Conservation (phyloP, 2,329 filamentous ascomycete genomes). For the Lachnellula arida region DNA sequence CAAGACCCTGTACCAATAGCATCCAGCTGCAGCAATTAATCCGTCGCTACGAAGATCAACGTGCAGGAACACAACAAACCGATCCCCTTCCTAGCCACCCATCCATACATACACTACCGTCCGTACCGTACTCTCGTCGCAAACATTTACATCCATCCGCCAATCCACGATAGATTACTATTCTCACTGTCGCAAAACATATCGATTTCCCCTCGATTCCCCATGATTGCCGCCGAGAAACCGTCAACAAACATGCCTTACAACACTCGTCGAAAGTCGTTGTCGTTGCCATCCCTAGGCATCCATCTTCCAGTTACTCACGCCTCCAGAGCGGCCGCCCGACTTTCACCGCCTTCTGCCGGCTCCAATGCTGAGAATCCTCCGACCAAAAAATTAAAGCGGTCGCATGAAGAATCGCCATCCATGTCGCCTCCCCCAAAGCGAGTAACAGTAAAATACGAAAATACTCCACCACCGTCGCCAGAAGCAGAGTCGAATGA, state of each 20-base stretch:
- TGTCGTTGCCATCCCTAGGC: conserved; percentile 87
- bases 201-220: not conserved
- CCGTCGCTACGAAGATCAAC: conserved; percentile 29
- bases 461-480: conserved; percentile 78
- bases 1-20: conserved; percentile 22
- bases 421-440: conserved; percentile 42
- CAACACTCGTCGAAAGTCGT: conserved; percentile 93
- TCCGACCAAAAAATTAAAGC: conserved; percentile 68
- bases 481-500: conserved; percentile 47
- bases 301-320: conserved; percentile 75
- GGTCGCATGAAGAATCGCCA: conserved; percentile 58
- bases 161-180: not conserved
- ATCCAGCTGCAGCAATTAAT: conserved; percentile 14
- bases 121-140: conserved; percentile 6
- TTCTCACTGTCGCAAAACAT: not conserved
- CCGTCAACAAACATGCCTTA: conserved; percentile 65
- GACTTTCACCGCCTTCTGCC: conserved; percentile 33
- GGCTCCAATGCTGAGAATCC: conserved; percentile 34
- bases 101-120: conserved; percentile 5
- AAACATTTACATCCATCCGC: conserved; percentile 9
- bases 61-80: conserved; percentile 30
- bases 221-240: conserved; percentile 15
- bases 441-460: conserved; percentile 41
- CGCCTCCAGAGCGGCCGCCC: conserved; percentile 50
- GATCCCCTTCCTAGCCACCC: conserved; percentile 7